Evolutionary conservation across 177 flowering plant genomes (phyloP).

Genomic region (Telopea speciosissima): DNA sequence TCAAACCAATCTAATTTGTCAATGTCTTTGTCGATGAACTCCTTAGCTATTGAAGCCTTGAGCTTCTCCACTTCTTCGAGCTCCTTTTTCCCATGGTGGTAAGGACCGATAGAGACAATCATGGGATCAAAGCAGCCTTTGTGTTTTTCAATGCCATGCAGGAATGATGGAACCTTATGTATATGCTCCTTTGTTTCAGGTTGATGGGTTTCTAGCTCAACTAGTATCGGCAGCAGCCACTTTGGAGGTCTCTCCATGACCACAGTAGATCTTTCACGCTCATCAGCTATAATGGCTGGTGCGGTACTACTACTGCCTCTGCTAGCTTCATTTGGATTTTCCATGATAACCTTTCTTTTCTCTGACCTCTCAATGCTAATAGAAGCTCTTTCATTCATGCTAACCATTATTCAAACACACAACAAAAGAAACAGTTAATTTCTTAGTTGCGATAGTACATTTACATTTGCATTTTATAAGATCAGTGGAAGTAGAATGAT

Average conservation of each 20-base stretch:
- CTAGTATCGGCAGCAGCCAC: not conserved
- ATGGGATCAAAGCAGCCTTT: not conserved
- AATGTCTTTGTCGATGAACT: not conserved
- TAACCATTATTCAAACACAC: too few relatives aligned
- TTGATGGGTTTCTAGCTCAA: not conserved
- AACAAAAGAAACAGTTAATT: too few relatives aligned
- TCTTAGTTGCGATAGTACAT: too few relatives aligned
- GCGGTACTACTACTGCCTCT: not conserved
- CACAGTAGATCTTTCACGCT: not conserved
- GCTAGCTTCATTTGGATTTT: not conserved
- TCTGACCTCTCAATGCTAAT: too few relatives aligned
- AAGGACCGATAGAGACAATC: not conserved
- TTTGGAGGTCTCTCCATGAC: not conserved
- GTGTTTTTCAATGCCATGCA: not conserved
- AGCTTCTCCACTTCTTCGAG: not conserved
- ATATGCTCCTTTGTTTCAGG: not conserved
- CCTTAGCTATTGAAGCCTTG: not conserved
- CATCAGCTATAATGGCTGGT: not conserved
- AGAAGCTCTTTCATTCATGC: too few relatives aligned
- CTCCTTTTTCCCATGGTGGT: not conserved
- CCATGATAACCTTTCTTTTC: not conserved
- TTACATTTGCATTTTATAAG: too few relatives aligned
- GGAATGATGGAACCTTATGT: not conserved
- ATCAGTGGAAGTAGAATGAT: too few relatives aligned
- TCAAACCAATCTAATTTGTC: not conserved